Evolutionary conservation across 106 monocot species (phyloP).

Genomic region (Chionographis japonica): DNA sequence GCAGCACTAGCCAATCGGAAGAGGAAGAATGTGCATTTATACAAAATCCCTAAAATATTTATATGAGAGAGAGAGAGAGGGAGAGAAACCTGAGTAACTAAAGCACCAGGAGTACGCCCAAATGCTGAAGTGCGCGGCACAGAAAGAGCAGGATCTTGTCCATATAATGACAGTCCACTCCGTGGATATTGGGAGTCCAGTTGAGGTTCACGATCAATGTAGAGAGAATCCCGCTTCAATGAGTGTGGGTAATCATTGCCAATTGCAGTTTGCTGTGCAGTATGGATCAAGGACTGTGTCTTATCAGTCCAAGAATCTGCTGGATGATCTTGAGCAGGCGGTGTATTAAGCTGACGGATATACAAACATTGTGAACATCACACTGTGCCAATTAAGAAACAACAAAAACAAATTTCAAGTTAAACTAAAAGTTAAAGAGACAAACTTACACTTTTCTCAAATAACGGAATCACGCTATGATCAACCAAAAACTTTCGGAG

Average conservation of each 20-base stretch:
- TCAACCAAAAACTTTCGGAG: slow-evolving; percentile 93
- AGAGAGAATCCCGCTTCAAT: slow-evolving; percentile 52
- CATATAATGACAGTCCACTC: slow-evolving; percentile 55
- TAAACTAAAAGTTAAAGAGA: background rate
- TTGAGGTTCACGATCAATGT: slow-evolving; percentile 45
- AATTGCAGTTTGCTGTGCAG: slow-evolving; percentile 27
- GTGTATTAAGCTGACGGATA: slow-evolving; percentile 13
- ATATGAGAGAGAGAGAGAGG: too few species aligned
- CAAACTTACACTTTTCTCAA: slow-evolving; percentile 76
- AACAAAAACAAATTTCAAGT: background rate
- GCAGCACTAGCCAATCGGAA: too few species aligned
- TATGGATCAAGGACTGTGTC: slow-evolving; percentile 21
- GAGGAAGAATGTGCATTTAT: too few species aligned
- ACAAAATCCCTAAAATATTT: too few species aligned
- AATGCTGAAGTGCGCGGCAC: slow-evolving; percentile 46
- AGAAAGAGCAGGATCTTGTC: slow-evolving; percentile 72
- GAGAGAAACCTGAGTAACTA: slow-evolving; percentile 70
- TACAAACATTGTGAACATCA: background rate
- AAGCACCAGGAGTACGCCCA: slow-evolving; percentile 44
- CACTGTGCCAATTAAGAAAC: background rate
- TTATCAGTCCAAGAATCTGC: slow-evolving; percentile 43
- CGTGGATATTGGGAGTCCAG: slow-evolving; percentile 48
- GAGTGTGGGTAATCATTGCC: slow-evolving; percentile 49
- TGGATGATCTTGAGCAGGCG: slow-evolving; percentile 45
- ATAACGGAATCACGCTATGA: slow-evolving; percentile 77